A percentile compares a stretch with the other conserved stretches of the same genome.
Conservation (phyloP, 306 rosid genomes). For the Nissolia schottii region DNA sequence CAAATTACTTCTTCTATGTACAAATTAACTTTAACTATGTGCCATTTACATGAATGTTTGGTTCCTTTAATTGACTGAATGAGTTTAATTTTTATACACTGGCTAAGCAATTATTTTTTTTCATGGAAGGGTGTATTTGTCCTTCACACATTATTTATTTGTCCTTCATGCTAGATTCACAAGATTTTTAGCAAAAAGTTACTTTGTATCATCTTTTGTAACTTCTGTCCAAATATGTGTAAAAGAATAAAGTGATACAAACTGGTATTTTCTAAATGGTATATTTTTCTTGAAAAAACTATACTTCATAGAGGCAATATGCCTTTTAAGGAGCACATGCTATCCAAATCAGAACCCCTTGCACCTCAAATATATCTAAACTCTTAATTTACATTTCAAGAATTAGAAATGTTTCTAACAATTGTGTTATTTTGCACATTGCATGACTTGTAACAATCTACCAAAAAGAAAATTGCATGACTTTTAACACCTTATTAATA, state of each 20-base stretch:
- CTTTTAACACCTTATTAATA: neutral
- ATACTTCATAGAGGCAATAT: neutral
- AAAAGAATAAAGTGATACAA: neutral
- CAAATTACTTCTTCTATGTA: neutral
- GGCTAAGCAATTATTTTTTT: neutral
- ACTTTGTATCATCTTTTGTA: slow-evolving; percentile 7
- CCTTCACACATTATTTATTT: neutral
- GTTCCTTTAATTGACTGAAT: neutral
- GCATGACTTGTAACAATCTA: neutral
- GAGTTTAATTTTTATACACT: neutral
- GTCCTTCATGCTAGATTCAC: neutral
- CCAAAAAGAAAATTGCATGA: neutral
- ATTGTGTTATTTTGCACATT: neutral
- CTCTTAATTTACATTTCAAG: too few species aligned
- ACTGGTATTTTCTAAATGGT: neutral
- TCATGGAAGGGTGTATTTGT: neutral
- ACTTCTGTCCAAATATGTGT: neutral
- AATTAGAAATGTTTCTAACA: neutral
- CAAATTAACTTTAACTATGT: neutral
- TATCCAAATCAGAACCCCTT: neutral
- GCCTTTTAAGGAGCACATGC: neutral
- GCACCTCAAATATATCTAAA: too few species aligned
- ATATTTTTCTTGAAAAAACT: neutral
- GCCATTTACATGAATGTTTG: neutral
- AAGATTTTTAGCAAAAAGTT: slow-evolving; percentile 8